Base-by-base conservation (phyloP, 352 stramenopile genomes). In the Thalassiosira oceanica region DNA sequence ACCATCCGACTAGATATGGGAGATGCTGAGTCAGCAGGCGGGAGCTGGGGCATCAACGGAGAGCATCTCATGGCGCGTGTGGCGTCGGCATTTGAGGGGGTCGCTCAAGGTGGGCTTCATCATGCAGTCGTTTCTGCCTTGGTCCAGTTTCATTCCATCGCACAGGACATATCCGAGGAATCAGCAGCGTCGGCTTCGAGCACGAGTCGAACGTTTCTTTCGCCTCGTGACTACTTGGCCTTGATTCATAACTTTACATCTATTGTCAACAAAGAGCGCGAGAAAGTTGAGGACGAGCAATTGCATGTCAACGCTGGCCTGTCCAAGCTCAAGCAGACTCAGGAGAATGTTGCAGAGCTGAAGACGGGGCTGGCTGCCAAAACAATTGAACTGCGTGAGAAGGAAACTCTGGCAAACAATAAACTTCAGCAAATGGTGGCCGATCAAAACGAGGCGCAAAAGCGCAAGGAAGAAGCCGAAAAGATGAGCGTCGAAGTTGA, bases 371-470 rank as follows among this genome's bases (percentile, higher is more conserved):
- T 99, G 10, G 94, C 88, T 24, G 66, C 94, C 4, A 98, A 99
- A 68, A 93, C 97, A 46, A 86, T 90, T 39, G 93, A 97, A 54
- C 88, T 98, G 3, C 94, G 95, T 45, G 93, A 97, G 50, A 98
- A 99, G 68, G 95, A 99, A 43, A 83, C 86, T 4, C 85, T 98
- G 73, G 97, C 96, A 2, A 99, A 98, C 58, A 90, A 97, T 44
- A 99, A 98, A 83, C 88, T 99, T 0, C 93, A 98, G 62, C 94
- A 98, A 74, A 99, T 99, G 96, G 94, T 99, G 13, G 92, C 92
- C 27, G 96, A 98, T 62, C 96, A 99, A 60, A 99, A 98, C 60
- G 93, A 97, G 73, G 97, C 97, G 1, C 93, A 99, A 78, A 91
- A 93, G 31, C 91, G 96, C 39, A 99, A 99, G 83, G 92, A 93